A percentile compares a stretch with the other conserved stretches of the same genome.
These are phyloP conservation scores for Epithele typhae DNA, from an alignment of 768 basidiomycete species.

Conservation along the genomic window DNA sequence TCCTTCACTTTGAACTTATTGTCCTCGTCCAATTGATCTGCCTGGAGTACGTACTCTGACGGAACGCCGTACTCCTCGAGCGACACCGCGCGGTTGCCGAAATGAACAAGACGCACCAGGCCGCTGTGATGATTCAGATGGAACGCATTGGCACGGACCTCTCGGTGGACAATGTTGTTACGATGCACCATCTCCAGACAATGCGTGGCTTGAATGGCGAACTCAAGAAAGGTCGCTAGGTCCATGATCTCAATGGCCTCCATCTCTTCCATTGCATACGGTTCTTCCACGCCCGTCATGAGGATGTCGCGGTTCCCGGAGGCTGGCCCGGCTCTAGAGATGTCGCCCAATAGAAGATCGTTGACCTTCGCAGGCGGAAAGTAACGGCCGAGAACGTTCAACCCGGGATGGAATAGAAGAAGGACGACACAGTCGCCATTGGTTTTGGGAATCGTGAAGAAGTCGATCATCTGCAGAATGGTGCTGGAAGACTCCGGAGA, in stretches of 20 bases:
- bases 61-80: constrained; percentile 70
- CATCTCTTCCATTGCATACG: constrained; percentile 45
- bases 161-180: constrained; percentile 59
- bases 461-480: constrained; percentile 56
- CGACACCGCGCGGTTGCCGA: constrained; percentile 70
- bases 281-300: constrained; percentile 46
- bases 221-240: constrained; percentile 74
- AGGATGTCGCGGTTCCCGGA: constrained; percentile 45
- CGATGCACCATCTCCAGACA: constrained; percentile 63
- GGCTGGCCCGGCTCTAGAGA: constrained; percentile 36
- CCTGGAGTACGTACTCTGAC: constrained; percentile 58
- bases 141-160: constrained; percentile 77
- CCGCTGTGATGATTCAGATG: constrained; percentile 69
- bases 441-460: constrained; percentile 59
- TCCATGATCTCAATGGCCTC: constrained; percentile 71
- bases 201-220: constrained; percentile 70
- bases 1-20: constrained; percentile 72
- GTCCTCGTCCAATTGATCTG: constrained; percentile 46
- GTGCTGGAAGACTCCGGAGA: constrained; percentile 50
- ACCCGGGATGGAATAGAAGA: constrained; percentile 66
- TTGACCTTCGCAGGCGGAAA: constrained; percentile 64
- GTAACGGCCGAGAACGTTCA: constrained; percentile 66
- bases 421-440: constrained; percentile 68
- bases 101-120: constrained; percentile 66
- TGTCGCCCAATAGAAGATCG: constrained; percentile 58